Evolutionary conservation across 768 basidiomycete genomes (phyloP).

Genomic region (Boletus coccyginus): DNA sequence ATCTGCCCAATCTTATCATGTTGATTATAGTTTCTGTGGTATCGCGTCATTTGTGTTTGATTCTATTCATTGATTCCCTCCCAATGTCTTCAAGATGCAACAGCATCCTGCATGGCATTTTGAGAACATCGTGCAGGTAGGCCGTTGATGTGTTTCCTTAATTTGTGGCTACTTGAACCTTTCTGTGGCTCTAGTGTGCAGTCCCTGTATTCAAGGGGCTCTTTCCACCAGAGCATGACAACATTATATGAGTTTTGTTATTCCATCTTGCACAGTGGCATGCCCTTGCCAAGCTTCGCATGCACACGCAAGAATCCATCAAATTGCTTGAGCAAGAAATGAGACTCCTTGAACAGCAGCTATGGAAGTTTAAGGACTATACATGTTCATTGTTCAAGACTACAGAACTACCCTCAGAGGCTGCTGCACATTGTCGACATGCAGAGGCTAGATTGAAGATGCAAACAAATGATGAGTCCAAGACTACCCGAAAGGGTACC

Average conservation of each 20-base stretch:
- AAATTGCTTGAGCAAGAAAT: background rate
- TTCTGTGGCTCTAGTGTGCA: constrained; percentile 15
- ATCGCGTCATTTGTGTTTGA: background rate
- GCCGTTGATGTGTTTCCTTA: no score
- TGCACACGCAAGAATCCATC: constrained; percentile 33
- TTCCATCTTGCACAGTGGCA: constrained; percentile 13
- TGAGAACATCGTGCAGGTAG: constrained; percentile 14
- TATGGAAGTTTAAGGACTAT: background rate
- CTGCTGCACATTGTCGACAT: background rate
- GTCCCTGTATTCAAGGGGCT: constrained; percentile 41
- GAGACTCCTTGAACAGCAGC: background rate
- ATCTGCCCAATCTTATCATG: no score
- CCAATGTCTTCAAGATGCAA: constrained; percentile 37
- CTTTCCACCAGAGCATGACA: constrained; percentile 25
- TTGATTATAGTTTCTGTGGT: no score
- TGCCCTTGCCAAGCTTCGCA: constrained; percentile 14
- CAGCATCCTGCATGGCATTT: constrained; percentile 20
- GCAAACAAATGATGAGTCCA: no score
- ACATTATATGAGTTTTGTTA: constrained; percentile 18
- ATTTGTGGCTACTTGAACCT: no score
- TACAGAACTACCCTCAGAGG: background rate
- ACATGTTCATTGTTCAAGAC: background rate
- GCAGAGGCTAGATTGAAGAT: no score
- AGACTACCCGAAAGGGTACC: no score
- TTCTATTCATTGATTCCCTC: constrained; percentile 36